These are phyloP conservation scores for Chaetomidium leptoderma DNA, from an alignment of 495 filamentous ascomycete genomes.

Conservation along the genomic window DNA sequence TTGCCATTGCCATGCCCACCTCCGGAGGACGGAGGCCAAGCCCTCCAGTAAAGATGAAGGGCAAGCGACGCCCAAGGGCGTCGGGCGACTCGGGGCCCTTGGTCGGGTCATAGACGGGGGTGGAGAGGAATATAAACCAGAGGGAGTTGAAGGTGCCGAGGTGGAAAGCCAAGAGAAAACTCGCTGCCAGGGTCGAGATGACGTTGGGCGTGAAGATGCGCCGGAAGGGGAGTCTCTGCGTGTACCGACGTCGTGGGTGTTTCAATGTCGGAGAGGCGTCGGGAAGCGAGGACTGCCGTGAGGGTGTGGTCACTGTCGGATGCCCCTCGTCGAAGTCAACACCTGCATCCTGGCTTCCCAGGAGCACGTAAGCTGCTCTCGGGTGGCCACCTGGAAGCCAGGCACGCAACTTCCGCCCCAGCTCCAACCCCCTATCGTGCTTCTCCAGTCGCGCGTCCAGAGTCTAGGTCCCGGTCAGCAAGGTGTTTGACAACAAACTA, in stretches of 20 bases:
- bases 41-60: slow-evolving; percentile 78
- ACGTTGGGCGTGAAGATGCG: slow-evolving; percentile 80
- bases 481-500: background rate
- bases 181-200: slow-evolving; percentile 56
- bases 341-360: slow-evolving; percentile 19
- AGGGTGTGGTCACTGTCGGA: slow-evolving; percentile 3
- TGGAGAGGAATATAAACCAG: slow-evolving; percentile 81
- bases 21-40: slow-evolving; percentile 68
- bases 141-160: slow-evolving; percentile 80
- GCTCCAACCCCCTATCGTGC: slow-evolving; percentile 46
- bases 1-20: slow-evolving; percentile 74
- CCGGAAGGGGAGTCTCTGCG: slow-evolving; percentile 57
- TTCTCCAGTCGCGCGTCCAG: slow-evolving; percentile 45
- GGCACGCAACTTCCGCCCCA: slow-evolving; percentile 30
- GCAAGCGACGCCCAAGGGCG: slow-evolving; percentile 45
- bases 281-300: slow-evolving; percentile 13
- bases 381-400: slow-evolving; percentile 14
- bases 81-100: slow-evolving; percentile 28
- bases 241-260: slow-evolving; percentile 31
- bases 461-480: slow-evolving; percentile 40
- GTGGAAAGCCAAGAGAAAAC: slow-evolving; percentile 69
- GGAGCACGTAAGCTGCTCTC: slow-evolving; percentile 15
- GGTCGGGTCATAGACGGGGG: slow-evolving; percentile 60
- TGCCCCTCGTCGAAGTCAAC: slow-evolving; percentile 30
- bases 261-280: slow-evolving; percentile 7